These are phyloP conservation scores for Hanseniaspora guilliermondii DNA, from an alignment of 805 yeast genomes.

Conservation along the genomic window DNA sequence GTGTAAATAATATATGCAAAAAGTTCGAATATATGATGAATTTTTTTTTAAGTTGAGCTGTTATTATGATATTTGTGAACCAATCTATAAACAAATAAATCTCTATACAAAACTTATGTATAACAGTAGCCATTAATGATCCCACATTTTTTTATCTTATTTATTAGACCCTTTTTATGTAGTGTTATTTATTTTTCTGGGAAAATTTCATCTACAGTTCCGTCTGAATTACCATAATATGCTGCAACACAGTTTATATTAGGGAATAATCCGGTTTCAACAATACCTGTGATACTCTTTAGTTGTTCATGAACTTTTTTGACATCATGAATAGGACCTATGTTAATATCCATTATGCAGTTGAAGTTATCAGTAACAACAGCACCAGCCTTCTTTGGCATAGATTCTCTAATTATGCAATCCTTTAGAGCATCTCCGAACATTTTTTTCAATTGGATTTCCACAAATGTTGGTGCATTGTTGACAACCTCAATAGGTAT, in stretches of 20 bases:
- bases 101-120: not conserved
- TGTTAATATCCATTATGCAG: constrained; percentile 84
- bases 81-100: not conserved
- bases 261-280: constrained; percentile 85
- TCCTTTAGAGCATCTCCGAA: constrained; percentile 44
- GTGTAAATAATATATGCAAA: not conserved
- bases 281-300: constrained; percentile 78
- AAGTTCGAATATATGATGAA: too few relatives aligned
- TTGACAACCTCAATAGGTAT: constrained; percentile 95
- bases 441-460: constrained; percentile 39
- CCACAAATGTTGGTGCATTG: constrained; percentile 66
- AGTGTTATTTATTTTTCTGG: not conserved
- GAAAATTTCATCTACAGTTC: constrained; percentile 34
- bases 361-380: constrained; percentile 92
- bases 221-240: constrained; percentile 80
- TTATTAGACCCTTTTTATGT: too few relatives aligned
- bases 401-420: constrained; percentile 65
- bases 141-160: too few relatives aligned
- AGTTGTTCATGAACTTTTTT: constrained; percentile 47
- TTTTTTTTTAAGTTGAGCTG: not conserved
- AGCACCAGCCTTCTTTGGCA: constrained; percentile 91
- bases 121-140: too few relatives aligned
- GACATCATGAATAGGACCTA: constrained; percentile 55
- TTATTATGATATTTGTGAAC: too few relatives aligned
- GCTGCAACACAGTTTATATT: constrained; percentile 52